phyloP scores from a whole-genome alignment of 176 grass and related monocot genomes.

The Saccharum officinarum region DNA sequence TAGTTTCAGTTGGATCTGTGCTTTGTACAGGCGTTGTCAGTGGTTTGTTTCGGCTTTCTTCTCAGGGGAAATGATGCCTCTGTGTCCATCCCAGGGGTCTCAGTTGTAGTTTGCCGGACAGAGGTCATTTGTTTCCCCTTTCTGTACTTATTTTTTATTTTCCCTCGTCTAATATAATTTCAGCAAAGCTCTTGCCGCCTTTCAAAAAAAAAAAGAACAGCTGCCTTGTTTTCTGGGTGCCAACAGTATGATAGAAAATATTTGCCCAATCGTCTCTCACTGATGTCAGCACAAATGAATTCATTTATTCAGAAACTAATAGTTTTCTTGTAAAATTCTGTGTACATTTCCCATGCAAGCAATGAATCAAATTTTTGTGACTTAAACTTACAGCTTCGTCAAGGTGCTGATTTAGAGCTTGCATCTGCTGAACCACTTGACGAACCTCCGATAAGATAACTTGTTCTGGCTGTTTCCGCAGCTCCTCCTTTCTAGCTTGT shows the following conservation, averaged over 20 bases:
- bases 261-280: not conserved
- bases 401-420: conserved; percentile 77
- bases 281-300: not conserved
- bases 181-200: too few species aligned
- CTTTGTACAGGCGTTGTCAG: too few species aligned
- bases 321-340: not conserved
- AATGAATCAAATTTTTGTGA: not conserved
- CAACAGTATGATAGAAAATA: not conserved
- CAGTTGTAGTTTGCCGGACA: too few species aligned
- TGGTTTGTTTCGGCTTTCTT: too few species aligned
- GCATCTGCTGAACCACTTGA: conserved; percentile 89
- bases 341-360: conserved; percentile 26
- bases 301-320: conserved; percentile 9
- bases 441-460: conserved; percentile 83
- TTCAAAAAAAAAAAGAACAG: not conserved
- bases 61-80: too few species aligned
- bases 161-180: too few species aligned
- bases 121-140: too few species aligned
- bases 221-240: not conserved
- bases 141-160: too few species aligned
- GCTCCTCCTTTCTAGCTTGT: conserved; percentile 60
- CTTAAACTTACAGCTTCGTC: conserved; percentile 82
- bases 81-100: too few species aligned
- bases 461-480: conserved; percentile 65
- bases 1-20: too few species aligned